Percentiles rank a stretch among this genome's conserved stretches.
phyloP scores from a whole-genome alignment of 257 asterid species.

The Primulina eburnea region DNA sequence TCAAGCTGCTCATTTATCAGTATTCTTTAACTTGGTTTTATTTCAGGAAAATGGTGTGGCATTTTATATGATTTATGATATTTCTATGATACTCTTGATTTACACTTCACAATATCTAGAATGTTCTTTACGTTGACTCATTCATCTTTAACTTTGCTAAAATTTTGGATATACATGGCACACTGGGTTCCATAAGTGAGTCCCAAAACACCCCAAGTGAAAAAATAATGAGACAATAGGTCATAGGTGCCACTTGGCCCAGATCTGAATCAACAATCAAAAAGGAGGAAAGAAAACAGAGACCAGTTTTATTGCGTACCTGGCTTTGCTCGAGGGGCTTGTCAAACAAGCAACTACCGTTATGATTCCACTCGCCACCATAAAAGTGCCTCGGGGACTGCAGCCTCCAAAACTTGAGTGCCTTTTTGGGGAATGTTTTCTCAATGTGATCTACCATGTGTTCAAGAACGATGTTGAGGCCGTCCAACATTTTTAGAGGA shows the following conservation, averaged over 20 bases:
- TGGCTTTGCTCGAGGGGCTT: constrained; percentile 69
- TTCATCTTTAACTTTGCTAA: background rate
- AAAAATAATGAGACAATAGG: background rate
- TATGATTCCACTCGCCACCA: constrained; percentile 97
- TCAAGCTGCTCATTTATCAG: constrained; percentile 64
- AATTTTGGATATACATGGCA: background rate
- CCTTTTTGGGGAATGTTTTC: constrained; percentile 52
- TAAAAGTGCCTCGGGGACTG: constrained; percentile 96
- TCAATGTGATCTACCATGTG: constrained; percentile 69
- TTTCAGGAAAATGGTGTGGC: background rate
- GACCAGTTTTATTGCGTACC: constrained; percentile 36
- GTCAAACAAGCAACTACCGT: constrained; percentile 82
- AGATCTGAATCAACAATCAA: background rate
- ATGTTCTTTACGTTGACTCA: background rate
- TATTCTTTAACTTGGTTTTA: constrained; percentile 3
- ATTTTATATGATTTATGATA: background rate
- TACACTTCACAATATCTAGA: constrained; percentile 4
- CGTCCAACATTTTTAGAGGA: constrained; percentile 60
- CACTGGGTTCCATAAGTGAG: background rate
- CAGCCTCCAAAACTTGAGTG: constrained; percentile 78
- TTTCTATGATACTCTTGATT: background rate
- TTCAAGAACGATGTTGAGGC: constrained; percentile 63
- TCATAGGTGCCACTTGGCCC: background rate
- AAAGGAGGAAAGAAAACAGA: constrained; percentile 1
- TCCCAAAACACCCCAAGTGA: background rate